A percentile compares a stretch with the other conserved stretches of the same genome.
Evolutionary conservation across 176 grass and related monocot species (phyloP).

Genomic region (Ananas comosus): DNA sequence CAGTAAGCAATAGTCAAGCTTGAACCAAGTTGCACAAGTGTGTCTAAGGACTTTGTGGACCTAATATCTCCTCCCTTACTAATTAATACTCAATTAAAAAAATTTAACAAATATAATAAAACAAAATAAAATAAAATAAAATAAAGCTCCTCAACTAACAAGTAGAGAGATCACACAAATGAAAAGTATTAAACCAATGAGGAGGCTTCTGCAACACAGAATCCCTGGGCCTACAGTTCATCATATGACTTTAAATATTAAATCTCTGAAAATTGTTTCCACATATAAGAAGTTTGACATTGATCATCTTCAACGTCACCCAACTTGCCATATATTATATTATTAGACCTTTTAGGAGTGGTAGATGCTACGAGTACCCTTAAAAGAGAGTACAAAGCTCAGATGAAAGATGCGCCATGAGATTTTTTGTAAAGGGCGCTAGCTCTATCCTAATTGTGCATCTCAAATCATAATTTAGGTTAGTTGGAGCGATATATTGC

Average conservation of each 20-base stretch:
- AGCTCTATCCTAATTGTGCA: too few species aligned
- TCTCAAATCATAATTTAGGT: too few species aligned
- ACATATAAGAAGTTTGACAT: slow-evolving; percentile 22
- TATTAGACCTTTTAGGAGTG: background rate
- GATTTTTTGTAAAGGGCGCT: too few species aligned
- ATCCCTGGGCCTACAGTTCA: slow-evolving; percentile 23
- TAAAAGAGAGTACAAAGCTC: too few species aligned
- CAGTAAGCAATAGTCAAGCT: background rate
- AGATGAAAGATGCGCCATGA: too few species aligned
- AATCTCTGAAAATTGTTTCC: background rate
- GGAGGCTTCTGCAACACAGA: slow-evolving; percentile 32
- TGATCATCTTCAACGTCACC: slow-evolving; percentile 45
- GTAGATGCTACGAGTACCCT: too few species aligned
- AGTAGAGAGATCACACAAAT: slow-evolving; percentile 12
- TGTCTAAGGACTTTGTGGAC: slow-evolving; percentile 28
- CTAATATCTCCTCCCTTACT: background rate
- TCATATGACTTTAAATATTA: background rate
- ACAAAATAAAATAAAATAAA: background rate
- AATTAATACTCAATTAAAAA: background rate
- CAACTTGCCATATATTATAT: slow-evolving; percentile 47
- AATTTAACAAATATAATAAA: background rate
- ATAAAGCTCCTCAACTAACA: slow-evolving; percentile 18
- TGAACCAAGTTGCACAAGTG: slow-evolving; percentile 52
- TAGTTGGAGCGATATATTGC: too few species aligned
- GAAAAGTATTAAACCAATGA: slow-evolving; percentile 13